Conservation (phyloP, 225 moss, liverwort and hornwort genomes). For the Physcomitrium patens region DNA sequence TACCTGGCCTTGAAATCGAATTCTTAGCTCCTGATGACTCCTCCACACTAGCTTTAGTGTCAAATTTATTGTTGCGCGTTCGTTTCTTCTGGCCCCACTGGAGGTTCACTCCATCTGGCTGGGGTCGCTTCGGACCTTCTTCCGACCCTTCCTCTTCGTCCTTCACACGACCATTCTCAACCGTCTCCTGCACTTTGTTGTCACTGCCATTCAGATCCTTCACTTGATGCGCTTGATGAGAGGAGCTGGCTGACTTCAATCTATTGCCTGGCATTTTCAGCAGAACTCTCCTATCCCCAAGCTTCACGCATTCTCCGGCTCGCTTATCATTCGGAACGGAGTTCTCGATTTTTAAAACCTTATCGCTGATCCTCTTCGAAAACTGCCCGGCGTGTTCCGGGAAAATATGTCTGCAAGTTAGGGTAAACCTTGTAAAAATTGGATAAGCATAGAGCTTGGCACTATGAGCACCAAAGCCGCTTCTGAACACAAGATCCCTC, state of each 20-base stretch:
- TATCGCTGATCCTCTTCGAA: conserved; percentile 71
- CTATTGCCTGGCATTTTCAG: conserved; percentile 88
- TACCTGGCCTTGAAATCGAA: conserved; percentile 73
- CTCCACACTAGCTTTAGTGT: conserved; percentile 55
- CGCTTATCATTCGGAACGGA: conserved; percentile 74
- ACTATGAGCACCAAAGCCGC: background rate
- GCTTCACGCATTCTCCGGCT: conserved; percentile 62
- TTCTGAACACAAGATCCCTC: conserved; percentile 27
- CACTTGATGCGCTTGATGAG: conserved; percentile 63
- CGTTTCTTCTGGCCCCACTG: conserved; percentile 98
- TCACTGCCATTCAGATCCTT: conserved; percentile 73
- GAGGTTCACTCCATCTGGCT: conserved; percentile 75
- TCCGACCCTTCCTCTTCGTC: conserved; percentile 60
- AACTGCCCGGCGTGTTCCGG: conserved; percentile 71
- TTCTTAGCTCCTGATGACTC: conserved; percentile 73
- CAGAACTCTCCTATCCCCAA: conserved; percentile 74
- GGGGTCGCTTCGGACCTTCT: conserved; percentile 62
- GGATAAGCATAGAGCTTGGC: conserved; percentile 14
- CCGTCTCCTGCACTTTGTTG: conserved; percentile 57
- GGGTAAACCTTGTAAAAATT: conserved; percentile 31
- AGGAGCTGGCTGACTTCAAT: conserved; percentile 54
- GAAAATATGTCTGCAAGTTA: conserved; percentile 70
- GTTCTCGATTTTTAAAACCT: conserved; percentile 55
- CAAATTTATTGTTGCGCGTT: conserved; percentile 58
- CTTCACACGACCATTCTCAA: conserved; percentile 62